Evolutionary conservation across 768 basidiomycete species (phyloP).

Genomic region (Auriscalpium orientale): DNA sequence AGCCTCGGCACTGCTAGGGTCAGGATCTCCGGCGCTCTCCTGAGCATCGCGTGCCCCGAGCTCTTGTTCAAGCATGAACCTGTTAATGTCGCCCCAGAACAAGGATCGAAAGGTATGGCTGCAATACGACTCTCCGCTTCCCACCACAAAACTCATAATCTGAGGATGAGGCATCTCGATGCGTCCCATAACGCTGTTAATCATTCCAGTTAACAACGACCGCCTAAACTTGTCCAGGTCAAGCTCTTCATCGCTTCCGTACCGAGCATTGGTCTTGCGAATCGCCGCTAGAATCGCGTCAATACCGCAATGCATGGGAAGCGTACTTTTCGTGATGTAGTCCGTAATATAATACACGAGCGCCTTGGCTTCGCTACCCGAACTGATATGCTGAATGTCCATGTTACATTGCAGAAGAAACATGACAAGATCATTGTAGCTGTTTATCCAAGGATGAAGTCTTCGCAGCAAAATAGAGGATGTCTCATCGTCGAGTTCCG

Average conservation of each 20-base stretch:
- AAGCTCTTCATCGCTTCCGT: neutral
- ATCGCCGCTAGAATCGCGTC: neutral
- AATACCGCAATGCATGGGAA: conserved; percentile 31
- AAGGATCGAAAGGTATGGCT: neutral
- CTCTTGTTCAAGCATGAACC: neutral
- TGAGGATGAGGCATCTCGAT: neutral
- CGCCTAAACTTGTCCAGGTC: neutral
- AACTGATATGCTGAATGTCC: conserved; percentile 40
- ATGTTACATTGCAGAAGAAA: conserved; percentile 31
- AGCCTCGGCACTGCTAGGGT: no score
- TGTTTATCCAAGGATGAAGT: conserved; percentile 34
- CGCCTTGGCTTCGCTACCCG: conserved; percentile 34
- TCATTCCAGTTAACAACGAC: neutral
- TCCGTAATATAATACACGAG: conserved; percentile 39
- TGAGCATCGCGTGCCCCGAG: no score
- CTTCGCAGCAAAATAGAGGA: conserved; percentile 25
- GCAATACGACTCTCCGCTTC: neutral
- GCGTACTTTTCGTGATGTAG: conserved; percentile 37
- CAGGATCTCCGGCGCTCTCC: no score
- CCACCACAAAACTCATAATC: neutral
- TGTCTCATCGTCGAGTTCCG: conserved; percentile 22
- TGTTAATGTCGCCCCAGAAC: neutral
- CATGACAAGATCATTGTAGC: conserved; percentile 27
- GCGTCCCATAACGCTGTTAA: neutral
- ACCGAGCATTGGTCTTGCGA: neutral